Evolutionary conservation across 768 basidiomycete genomes (phyloP).

Genomic region (Suillus weaverae): DNA sequence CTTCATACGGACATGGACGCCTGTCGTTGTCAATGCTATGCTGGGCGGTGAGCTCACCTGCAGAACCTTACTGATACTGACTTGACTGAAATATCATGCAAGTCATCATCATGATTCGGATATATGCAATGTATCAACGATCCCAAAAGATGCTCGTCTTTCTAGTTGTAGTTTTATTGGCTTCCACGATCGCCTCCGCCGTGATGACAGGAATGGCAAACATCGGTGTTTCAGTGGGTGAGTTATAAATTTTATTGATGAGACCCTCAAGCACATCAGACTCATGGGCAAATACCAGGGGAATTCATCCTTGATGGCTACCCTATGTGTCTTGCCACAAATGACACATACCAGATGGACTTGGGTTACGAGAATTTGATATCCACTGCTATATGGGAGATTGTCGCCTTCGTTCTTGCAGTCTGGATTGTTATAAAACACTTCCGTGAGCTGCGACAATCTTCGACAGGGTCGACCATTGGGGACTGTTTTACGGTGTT

Average conservation of each 20-base stretch:
- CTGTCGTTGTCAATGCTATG: not conserved
- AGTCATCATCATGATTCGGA: not conserved
- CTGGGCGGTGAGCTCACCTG: not conserved
- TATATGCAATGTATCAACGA: not conserved
- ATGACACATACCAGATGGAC: accelerated
- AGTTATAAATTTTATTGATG: not conserved
- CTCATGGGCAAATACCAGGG: not conserved
- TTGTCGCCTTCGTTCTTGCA: not conserved
- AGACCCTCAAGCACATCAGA: not conserved
- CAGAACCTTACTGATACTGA: not conserved
- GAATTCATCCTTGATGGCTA: not conserved
- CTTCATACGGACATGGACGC: not conserved
- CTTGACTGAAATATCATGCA: not conserved
- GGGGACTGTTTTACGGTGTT: not conserved
- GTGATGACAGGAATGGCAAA: not conserved
- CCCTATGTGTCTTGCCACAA: not conserved
- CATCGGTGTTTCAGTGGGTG: not conserved
- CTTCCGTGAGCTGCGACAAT: not conserved
- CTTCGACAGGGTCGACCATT: not conserved
- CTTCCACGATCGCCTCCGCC: not conserved
- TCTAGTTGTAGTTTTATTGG: not conserved
- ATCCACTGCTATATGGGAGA: not conserved
- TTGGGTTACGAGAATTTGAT: accelerated
- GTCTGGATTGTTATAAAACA: not conserved
- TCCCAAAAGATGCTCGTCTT: not conserved